Evolutionary conservation across 768 basidiomycete species (phyloP), one percentile per base, ranked within the genome.

Genomic region (Trametes gibbosa): DNA sequence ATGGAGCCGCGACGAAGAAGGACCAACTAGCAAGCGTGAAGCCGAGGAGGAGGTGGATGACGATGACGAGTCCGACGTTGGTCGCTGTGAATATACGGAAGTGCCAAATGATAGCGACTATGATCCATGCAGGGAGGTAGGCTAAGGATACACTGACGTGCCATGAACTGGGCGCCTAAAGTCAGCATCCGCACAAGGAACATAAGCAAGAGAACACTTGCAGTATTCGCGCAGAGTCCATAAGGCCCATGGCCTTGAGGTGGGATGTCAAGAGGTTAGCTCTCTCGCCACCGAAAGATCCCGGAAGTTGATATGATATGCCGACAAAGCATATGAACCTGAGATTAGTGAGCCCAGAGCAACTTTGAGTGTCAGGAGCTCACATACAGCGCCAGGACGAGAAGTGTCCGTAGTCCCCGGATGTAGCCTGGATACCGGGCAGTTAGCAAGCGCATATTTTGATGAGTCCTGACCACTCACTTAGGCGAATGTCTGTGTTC

Each of bases 201-300:
- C 53, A 29, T 34, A 8, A 58, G 45, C 29, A 4, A 16, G 37
- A 17, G 24, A 14, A 10, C 34, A 67, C 82, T 16, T 66, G 83
- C 81, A 84, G 59, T 48, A 89, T 81, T 37, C 88, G 79, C 13
- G 89, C 87, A 0, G 83, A 83, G 65, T 90, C 88, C 7, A 81
- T 71, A 14, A 91, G 76, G 8, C 90, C 90, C 90, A 92, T 92
- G 2, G 83, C 88, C 66, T 86, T 86, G 78, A 92, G 82, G 66
- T 92, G 88, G 8, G 81, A 74, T 0, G 90, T 90, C 32, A 92
- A 69, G 16, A 81, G 71, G 53, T 75, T 78, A 0, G 89, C 84
- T 41, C 89, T 78, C 69, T 92, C 90, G 5, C 77, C 78, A 13
- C 84, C 75, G 43, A 88, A 81, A 8, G 85, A 79, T 2, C 89